Percentiles rank a stretch among this genome's conserved stretches.
These are phyloP conservation scores for Hymenotorrendiella dingleyae DNA, from an alignment of 2,329 filamentous ascomycete genomes.

Conservation along the genomic window DNA sequence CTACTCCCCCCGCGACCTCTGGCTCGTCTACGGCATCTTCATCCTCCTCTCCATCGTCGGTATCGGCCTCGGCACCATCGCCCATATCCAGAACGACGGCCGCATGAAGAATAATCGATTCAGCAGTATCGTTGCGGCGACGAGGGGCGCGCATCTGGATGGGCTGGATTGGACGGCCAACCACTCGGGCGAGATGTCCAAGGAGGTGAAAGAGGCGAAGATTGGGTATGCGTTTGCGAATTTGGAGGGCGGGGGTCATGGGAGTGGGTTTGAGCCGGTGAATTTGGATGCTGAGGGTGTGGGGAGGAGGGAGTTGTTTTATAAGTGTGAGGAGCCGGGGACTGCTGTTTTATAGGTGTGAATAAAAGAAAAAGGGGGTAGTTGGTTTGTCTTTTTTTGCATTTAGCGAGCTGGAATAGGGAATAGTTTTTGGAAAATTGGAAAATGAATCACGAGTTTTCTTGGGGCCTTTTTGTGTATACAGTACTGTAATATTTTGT, in stretches of 20 bases:
- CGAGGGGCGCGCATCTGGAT: slow-evolving; percentile 2
- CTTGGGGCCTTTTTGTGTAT: too few relatives aligned
- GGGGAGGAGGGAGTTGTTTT: not conserved
- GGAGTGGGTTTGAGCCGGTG: not conserved
- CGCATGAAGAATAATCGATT: slow-evolving; percentile 1
- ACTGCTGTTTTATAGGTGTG: too few relatives aligned
- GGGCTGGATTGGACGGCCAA: not conserved
- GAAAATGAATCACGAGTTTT: too few relatives aligned
- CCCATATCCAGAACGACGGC: not conserved
- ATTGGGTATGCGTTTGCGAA: slow-evolving; percentile 3
- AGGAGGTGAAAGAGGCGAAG: not conserved
- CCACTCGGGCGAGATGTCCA: not conserved
- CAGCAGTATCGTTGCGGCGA: slow-evolving; percentile 4
- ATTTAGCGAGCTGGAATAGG: too few relatives aligned
- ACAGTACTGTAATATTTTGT: too few relatives aligned
- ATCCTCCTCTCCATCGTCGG: not conserved
- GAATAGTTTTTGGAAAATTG: too few relatives aligned
- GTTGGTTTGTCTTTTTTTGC: too few relatives aligned
- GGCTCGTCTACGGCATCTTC: slow-evolving; percentile 5
- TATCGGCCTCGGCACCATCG: not conserved
- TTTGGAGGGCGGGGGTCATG: not conserved
- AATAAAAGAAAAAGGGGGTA: too few relatives aligned
- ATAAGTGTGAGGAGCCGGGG: not conserved
- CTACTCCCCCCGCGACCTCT: slow-evolving; percentile 1
- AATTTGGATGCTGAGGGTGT: not conserved